Conservation (phyloP, 768 basidiomycete genomes). For the Lentinula detonsa region DNA sequence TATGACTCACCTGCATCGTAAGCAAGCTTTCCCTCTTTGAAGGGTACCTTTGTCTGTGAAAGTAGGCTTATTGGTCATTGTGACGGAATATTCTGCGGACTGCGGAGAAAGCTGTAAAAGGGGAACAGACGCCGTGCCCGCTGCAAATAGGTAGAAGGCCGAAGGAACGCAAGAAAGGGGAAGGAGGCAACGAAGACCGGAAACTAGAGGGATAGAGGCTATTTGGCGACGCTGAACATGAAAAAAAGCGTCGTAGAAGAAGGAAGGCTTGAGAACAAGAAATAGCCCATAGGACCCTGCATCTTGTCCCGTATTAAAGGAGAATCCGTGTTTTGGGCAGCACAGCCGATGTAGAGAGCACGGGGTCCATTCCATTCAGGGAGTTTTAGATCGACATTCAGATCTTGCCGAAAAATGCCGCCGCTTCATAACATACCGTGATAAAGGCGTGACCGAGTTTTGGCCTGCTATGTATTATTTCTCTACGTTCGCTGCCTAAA, state of each 20-base stretch:
- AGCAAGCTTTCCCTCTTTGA: slow-evolving; percentile 66
- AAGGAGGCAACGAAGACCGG: not conserved
- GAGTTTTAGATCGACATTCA: not conserved
- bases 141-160: not conserved
- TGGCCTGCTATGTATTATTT: not conserved
- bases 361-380: slow-evolving; percentile 7
- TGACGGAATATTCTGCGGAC: not conserved
- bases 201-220: not conserved
- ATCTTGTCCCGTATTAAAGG: slow-evolving; percentile 6
- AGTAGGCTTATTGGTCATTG: slow-evolving; percentile 44
- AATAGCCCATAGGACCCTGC: not conserved
- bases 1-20: slow-evolving; percentile 57
- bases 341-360: slow-evolving; percentile 7
- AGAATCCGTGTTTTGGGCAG: slow-evolving; percentile 7
- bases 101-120: slow-evolving; percentile 7
- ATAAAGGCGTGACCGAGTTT: not conserved
- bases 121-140: not conserved
- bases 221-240: slow-evolving; percentile 3
- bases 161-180: not conserved
- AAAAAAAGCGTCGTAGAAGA: not conserved
- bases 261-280: not conserved
- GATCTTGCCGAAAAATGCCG: slow-evolving; percentile 5
- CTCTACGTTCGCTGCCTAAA: not conserved
- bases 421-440: not conserved
- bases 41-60: slow-evolving; percentile 36